Evolutionary conservation across 208 protist genomes (phyloP), one percentile per base, ranked within the genome.

Genomic region (Novymonas esmeraldas): DNA sequence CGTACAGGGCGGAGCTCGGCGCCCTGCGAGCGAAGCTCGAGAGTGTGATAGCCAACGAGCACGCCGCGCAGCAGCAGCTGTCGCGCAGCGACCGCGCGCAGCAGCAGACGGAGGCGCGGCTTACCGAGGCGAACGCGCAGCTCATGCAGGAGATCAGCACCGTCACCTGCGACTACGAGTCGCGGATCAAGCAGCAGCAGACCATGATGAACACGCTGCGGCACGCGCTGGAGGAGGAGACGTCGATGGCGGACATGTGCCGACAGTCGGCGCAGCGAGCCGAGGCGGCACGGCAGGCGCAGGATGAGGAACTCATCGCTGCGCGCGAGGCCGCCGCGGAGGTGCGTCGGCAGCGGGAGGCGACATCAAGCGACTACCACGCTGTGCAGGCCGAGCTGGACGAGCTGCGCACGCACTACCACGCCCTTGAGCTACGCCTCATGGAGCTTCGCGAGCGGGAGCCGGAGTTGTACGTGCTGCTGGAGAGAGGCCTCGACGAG

Each of bases 171-270:
- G 82, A 88, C 52, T 86, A 84, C 61, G 80, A 83, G 51, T 63
- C 55, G 4, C 84, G 82, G 16, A 57, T 93, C 14, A 71, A 60
- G 39, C 84, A 93, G 62, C 82, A 87, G 75, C 79, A 93, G 56
- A 66, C 76, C 1, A 78, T 85, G 51, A 74, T 90, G 44, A 60
- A 60, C 9, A 87, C 84, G 28, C 73, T 94, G 22, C 84, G 82
- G 18, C 41, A 64, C 31, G 76, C 84, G 0, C 61, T 90, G 11
- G 81, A 82, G 28, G 87, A 93, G 64, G 87, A 90, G 52, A 79
- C 73, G 24, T 51, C 56, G 22, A 84, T 66, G 68, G 73, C 84
- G 7, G 87, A 90, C 55, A 14, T 52, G 20, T 83, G 80, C 55
- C 76, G 77, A 6, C 59, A 77, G 24, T 72, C 64, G 20, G 75